phyloP scores from a whole-genome alignment of 2,329 filamentous ascomycete species.

The Xylaria sp. region DNA sequence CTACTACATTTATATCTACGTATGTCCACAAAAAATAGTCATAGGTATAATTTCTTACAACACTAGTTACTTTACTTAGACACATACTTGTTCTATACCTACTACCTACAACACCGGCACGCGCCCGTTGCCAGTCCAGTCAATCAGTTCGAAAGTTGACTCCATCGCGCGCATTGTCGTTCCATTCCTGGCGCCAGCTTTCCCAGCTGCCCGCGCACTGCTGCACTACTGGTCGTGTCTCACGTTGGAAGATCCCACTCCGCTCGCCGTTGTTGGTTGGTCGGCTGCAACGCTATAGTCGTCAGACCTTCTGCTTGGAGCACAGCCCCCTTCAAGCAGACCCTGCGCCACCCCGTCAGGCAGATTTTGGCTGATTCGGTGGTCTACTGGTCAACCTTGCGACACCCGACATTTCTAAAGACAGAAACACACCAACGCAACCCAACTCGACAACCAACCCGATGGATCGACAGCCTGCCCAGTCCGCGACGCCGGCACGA shows the following conservation, averaged over 20 bases:
- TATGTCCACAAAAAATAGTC: not conserved
- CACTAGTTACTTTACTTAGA: too few species aligned
- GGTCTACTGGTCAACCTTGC: conserved; percentile 45
- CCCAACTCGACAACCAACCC: conserved; percentile 1
- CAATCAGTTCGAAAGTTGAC: too few species aligned
- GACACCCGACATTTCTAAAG: conserved; percentile 48
- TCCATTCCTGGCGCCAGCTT: conserved; percentile 15
- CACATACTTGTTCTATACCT: too few species aligned
- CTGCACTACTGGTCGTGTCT: conserved; percentile 32
- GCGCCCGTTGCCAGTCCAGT: conserved; percentile 7
- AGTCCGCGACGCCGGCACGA: conserved; percentile 52
- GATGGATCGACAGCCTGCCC: conserved; percentile 63
- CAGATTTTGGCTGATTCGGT: conserved; percentile 41
- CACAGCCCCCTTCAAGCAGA: conserved; percentile 48
- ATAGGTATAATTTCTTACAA: not conserved
- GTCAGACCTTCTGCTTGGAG: conserved; percentile 43
- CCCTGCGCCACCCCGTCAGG: conserved; percentile 49
- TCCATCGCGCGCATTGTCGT: not conserved
- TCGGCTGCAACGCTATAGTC: conserved; percentile 6
- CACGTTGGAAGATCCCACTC: conserved; percentile 33
- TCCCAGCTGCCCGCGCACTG: conserved; percentile 23
- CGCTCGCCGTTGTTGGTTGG: conserved; percentile 36
- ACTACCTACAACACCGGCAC: conserved; percentile 9
- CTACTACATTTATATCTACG: not conserved
- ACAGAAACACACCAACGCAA: conserved; percentile 48